Percentiles rank a stretch among this genome's conserved stretches.
Conservation (phyloP, 306 rosid species). For the Vigna trinervia region DNA sequence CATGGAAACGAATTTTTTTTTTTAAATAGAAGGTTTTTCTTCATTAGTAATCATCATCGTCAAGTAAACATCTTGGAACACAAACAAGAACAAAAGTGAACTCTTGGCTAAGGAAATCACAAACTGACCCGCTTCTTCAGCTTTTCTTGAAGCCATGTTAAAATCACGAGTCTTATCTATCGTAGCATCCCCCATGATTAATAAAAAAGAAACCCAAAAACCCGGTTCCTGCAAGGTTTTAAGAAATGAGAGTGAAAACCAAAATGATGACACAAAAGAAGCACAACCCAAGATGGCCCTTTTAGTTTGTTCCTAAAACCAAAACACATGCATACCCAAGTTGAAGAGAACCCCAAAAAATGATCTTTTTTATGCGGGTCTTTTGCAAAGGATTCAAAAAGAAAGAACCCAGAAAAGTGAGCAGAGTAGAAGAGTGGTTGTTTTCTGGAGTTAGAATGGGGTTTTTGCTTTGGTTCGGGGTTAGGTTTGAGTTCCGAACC, state of each 20-base stretch:
- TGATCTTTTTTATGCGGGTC: constrained; percentile 36
- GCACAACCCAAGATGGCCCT: constrained; percentile 10
- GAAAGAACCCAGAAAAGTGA: constrained; percentile 30
- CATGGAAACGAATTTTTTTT: background rate
- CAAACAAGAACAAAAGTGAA: background rate
- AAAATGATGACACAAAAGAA: constrained; percentile 29
- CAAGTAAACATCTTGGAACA: background rate
- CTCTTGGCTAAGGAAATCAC: constrained; percentile 6
- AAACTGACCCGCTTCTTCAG: constrained; percentile 85
- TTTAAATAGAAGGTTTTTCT: background rate
- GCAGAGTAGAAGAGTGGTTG: constrained; percentile 13
- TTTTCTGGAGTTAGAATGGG: constrained; percentile 21
- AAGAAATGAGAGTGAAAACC: constrained; percentile 10
- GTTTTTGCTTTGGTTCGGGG: constrained; percentile 32
- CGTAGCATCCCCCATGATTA: constrained; percentile 59
- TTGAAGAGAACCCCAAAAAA: constrained; percentile 23
- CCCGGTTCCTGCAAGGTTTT: constrained; percentile 29
- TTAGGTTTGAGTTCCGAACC: constrained; percentile 43
- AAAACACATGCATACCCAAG: background rate
- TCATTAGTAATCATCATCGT: background rate
- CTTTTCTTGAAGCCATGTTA: constrained; percentile 87
- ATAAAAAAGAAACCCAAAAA: constrained; percentile 23
- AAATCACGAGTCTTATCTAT: constrained; percentile 67
- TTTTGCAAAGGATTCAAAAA: constrained; percentile 29
- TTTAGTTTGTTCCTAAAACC: constrained; percentile 2